Evolutionary conservation across 2,329 filamentous ascomycete genomes (phyloP), one percentile per base, ranked within the genome.

Genomic region (Orbilia ellipsospora): DNA sequence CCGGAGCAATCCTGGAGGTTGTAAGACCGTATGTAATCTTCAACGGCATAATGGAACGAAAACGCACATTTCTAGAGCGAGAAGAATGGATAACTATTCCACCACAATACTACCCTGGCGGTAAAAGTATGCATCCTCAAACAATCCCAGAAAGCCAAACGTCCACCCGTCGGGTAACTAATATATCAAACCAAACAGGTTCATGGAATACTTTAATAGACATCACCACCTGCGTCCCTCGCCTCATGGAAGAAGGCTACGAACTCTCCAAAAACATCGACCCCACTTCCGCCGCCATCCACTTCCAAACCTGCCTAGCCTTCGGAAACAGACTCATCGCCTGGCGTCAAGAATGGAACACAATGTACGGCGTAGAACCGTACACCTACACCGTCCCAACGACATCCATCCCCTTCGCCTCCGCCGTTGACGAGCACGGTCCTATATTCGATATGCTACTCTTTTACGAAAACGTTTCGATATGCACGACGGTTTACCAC

Each of bases 11-110:
- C 13, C 51, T 75, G 18, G 72, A 75, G 16, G 64, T 75, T 23
- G 72, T 75, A 15, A 57, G 72, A 23, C 72, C 72, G 12, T 75
- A 75, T 48, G 69, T 75, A n/a, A 42, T 75, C 31, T 65, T 75
- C 54, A 65, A 69, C 54, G 54, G 54, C 8, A 64, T 75, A 44
- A 50, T 75, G 54, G 72, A 75, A 31, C 45, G 31, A 18, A 75
- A 75, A 51, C 42, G 59, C 28, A 64, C 42, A 10, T 75, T 75
- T 16, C 23, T 75, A 20, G 72, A 75, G 36, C 59, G 23, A 20
- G 59, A 69, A 13, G 72, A 69, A 16, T 75, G 72, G 72, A 64
- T 68, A 64, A 75, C 40, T 15, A 69, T 75, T 23, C 72, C 72
- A 12, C 44, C 64, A 2, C 64, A 75, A 20, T 75, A 54, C 13